Percentiles rank a stretch among this genome's conserved stretches.
Evolutionary conservation across 2,329 filamentous ascomycete genomes (phyloP).

Genomic region (Fusarium tupiense): DNA sequence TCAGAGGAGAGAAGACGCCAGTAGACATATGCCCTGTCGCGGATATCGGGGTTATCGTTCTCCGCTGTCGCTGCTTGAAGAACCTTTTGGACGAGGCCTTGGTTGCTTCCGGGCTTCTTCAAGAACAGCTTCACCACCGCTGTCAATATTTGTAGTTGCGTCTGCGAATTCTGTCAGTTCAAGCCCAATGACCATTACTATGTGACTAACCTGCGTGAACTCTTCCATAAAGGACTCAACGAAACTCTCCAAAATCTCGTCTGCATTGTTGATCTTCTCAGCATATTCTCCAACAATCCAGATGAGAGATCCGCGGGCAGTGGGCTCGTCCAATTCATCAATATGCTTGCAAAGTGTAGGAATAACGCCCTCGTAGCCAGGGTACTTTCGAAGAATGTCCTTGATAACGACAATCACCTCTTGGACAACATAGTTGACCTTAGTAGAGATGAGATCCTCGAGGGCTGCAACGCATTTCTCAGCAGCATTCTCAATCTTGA

Average conservation of each 20-base stretch:
- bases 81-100: slow-evolving; percentile 92
- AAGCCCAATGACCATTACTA: neutral
- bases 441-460: slow-evolving; percentile 93
- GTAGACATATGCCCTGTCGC: slow-evolving; percentile 97
- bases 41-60: slow-evolving; percentile 97
- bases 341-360: slow-evolving; percentile 96
- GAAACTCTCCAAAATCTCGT: slow-evolving; percentile 89
- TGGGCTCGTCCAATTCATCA: slow-evolving; percentile 94
- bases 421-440: slow-evolving; percentile 99
- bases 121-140: slow-evolving; percentile 97
- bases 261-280: slow-evolving; percentile 99
- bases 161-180: slow-evolving; percentile 59
- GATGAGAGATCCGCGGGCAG: slow-evolving; percentile 89
- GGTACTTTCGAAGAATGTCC: slow-evolving; percentile 97
- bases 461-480: slow-evolving; percentile 96
- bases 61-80: slow-evolving; percentile 92
- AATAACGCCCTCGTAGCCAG: slow-evolving; percentile 97
- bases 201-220: slow-evolving; percentile 80
- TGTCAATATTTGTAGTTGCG: slow-evolving; percentile 97
- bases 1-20: slow-evolving; percentile 96
- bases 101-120: slow-evolving; percentile 93
- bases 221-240: slow-evolving; percentile 96
- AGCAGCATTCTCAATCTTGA: slow-evolving; percentile 95
- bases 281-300: slow-evolving; percentile 99
- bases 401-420: slow-evolving; percentile 99